These are phyloP conservation scores for Verbascum thapsus DNA, from an alignment of 257 asterid species.

Conservation along the genomic window DNA sequence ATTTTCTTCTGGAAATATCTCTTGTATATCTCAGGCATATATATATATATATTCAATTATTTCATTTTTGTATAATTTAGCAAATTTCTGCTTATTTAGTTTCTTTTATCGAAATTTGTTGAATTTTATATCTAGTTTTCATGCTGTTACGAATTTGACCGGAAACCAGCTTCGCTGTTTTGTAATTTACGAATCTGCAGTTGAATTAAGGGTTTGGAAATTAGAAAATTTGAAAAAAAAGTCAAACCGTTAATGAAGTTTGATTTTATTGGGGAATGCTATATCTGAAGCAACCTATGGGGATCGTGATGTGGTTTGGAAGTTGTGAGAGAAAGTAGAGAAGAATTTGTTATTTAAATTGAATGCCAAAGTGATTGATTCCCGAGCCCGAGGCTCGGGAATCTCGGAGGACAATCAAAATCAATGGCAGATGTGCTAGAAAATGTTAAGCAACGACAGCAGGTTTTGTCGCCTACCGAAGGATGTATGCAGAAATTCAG, in stretches of 20 bases:
- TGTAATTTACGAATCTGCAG: constrained; percentile 30
- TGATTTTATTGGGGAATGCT: constrained; percentile 51
- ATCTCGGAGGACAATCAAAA: constrained; percentile 29
- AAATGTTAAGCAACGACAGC: constrained; percentile 38
- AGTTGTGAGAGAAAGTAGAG: constrained; percentile 34
- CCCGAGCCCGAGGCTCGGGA: constrained; percentile 97
- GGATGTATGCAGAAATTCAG: constrained; percentile 90
- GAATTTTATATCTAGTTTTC: not conserved
- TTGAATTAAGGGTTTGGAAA: constrained; percentile 40
- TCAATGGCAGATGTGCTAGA: constrained; percentile 51
- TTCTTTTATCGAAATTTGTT: constrained; percentile 3
- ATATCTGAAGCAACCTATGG: constrained; percentile 54
- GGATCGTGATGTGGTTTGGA: constrained; percentile 43
- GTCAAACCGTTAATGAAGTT: constrained; percentile 25
- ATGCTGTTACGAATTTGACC: constrained; percentile 20
- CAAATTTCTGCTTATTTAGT: not conserved
- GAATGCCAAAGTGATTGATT: constrained; percentile 80
- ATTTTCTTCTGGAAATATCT: constrained; percentile 28
- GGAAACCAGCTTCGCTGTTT: constrained; percentile 35
- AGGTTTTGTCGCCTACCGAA: constrained; percentile 44
- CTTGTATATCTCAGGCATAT: constrained; percentile 8
- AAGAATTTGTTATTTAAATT: constrained; percentile 35
- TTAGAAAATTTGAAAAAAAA: constrained; percentile 4
- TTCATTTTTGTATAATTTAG: constrained; percentile 8
- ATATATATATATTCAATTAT: not conserved